A percentile compares a stretch with the other conserved stretches of the same genome.
Evolutionary conservation across 1,139 yeast genomes (phyloP).

Genomic region (Zygosaccharomyces sapae): DNA sequence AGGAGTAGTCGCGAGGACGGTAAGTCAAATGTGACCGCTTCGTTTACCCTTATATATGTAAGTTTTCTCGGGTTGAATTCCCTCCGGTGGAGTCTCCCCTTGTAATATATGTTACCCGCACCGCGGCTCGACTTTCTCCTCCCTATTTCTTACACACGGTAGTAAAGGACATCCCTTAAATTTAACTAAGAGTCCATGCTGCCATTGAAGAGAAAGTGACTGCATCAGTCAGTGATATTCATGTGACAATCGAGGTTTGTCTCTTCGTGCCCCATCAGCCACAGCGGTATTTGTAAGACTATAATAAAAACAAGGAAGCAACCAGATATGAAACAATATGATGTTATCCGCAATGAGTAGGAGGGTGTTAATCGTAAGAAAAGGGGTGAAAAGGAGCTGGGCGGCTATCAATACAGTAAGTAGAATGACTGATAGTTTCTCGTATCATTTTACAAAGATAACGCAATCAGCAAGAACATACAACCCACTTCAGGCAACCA

Average conservation of each 20-base stretch:
- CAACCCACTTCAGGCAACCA: too few relatives aligned
- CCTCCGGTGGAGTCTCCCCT: constrained; percentile 1
- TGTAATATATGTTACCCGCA: constrained; percentile 3
- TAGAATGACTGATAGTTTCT: background rate
- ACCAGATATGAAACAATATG: background rate
- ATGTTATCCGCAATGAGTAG: background rate
- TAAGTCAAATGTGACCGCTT: background rate
- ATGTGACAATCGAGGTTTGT: background rate
- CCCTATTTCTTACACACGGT: background rate
- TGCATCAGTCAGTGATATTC: background rate
- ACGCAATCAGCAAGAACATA: too few relatives aligned
- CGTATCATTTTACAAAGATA: too few relatives aligned
- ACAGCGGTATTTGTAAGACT: background rate
- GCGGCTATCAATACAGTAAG: background rate
- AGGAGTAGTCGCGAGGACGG: background rate
- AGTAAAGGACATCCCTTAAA: background rate
- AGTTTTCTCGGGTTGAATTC: background rate
- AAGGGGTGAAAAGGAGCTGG: background rate
- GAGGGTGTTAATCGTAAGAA: background rate
- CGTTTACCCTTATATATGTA: constrained; percentile 1
- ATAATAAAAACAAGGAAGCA: background rate
- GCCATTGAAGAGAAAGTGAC: constrained; percentile 1
- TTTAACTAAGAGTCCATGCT: background rate
- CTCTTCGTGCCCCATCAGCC: background rate
- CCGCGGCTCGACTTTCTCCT: constrained; percentile 7